These are phyloP conservation scores for Coniosporium tulheliwenetii DNA, from an alignment of 2,329 filamentous ascomycete species.

Conservation along the genomic window DNA sequence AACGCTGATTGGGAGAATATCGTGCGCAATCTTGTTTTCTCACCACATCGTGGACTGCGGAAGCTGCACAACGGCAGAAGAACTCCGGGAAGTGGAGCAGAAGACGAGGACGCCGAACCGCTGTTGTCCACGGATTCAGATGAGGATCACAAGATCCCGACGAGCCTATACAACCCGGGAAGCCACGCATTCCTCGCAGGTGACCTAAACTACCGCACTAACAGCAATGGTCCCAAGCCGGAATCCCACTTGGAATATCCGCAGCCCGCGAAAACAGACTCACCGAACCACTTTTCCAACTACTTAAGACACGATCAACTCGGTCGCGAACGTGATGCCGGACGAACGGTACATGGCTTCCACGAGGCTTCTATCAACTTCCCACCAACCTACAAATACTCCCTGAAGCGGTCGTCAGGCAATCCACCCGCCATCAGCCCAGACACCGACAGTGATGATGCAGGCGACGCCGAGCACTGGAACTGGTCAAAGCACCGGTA, in stretches of 20 bases:
- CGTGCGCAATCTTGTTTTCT: constrained; percentile 64
- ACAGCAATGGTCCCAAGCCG: constrained; percentile 44
- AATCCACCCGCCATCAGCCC: constrained; percentile 4
- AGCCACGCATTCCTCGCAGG: constrained; percentile 76
- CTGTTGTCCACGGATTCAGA: constrained; percentile 24
- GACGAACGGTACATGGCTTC: constrained; percentile 63
- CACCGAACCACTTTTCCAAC: constrained; percentile 45
- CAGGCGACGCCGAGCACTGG: constrained; percentile 32
- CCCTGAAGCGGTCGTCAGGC: constrained; percentile 20
- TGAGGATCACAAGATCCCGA: not conserved
- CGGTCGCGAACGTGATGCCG: constrained; percentile 49
- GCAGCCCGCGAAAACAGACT: constrained; percentile 32
- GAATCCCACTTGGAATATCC: constrained; percentile 47
- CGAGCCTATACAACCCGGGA: constrained; percentile 56
- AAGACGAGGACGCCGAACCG: constrained; percentile 14
- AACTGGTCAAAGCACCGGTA: constrained; percentile 69
- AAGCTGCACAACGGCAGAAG: constrained; percentile 2
- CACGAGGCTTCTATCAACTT: constrained; percentile 61
- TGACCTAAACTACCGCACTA: constrained; percentile 90
- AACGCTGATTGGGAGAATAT: constrained; percentile 85
- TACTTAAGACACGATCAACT: constrained; percentile 70
- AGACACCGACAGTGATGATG: not conserved
- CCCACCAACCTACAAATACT: constrained; percentile 89
- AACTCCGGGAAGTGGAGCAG: constrained; percentile 5
- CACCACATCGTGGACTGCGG: not conserved